Percentiles rank a stretch among this genome's conserved stretches.
Conservation (phyloP, 78 protist genomes). For the Abeoforma whisleri region DNA sequence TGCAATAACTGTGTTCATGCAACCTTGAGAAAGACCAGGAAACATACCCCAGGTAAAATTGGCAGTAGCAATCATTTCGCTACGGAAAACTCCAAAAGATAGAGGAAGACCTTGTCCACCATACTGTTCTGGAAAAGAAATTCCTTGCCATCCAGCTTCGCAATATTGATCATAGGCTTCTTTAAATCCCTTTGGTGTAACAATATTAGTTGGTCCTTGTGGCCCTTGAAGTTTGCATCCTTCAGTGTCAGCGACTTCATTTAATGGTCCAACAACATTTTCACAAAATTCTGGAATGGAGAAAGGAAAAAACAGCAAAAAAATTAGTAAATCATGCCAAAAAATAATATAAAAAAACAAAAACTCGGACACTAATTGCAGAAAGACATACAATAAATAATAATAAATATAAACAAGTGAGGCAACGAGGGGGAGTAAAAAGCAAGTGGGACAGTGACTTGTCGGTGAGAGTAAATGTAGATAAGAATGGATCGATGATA, state of each 20-base stretch:
- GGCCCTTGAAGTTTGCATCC: constrained; percentile 28
- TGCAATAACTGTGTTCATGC: constrained; percentile 2
- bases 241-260: not conserved
- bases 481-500: too few relatives aligned
- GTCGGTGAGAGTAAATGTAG: too few relatives aligned
- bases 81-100: constrained; percentile 9
- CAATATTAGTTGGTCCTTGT: constrained; percentile 10
- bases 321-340: too few relatives aligned
- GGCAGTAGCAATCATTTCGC: constrained; percentile 46
- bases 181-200: constrained; percentile 53
- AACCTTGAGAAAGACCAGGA: constrained; percentile 47
- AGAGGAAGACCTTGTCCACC: constrained; percentile 56
- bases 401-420: too few relatives aligned
- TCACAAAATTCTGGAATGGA: not conserved
- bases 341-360: too few relatives aligned
- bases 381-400: too few relatives aligned
- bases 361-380: too few relatives aligned
- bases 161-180: constrained; percentile 44
- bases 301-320: too few relatives aligned
- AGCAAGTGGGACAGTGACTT: too few relatives aligned
- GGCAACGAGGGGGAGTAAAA: too few relatives aligned
- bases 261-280: not conserved
- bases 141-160: constrained; percentile 54
- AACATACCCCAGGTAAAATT: constrained; percentile 55
- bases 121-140: constrained; percentile 44